phyloP scores from a whole-genome alignment of 805 yeast species.

The Metschnikowia anglica region DNA sequence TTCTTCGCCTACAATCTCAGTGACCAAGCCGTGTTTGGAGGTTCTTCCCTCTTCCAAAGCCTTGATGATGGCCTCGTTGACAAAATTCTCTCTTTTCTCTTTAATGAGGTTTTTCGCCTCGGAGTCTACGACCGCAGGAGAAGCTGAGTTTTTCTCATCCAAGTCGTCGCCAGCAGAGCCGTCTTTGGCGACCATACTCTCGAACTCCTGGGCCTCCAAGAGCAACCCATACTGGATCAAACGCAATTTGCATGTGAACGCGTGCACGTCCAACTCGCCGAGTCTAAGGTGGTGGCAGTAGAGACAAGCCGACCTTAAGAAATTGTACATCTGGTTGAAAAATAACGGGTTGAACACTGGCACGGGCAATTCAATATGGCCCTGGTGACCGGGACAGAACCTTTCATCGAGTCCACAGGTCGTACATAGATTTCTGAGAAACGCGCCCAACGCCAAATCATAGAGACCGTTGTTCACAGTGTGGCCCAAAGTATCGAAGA shows the following conservation, averaged over 20 bases:
- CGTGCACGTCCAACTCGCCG: slow-evolving; percentile 66
- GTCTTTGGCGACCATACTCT: slow-evolving; percentile 47
- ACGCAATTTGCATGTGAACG: slow-evolving; percentile 71
- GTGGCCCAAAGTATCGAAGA: slow-evolving; percentile 94
- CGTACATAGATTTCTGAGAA: slow-evolving; percentile 80
- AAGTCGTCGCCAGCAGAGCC: slow-evolving; percentile 19
- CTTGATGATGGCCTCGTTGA: slow-evolving; percentile 62
- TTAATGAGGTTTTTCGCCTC: slow-evolving; percentile 46
- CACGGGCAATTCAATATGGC: slow-evolving; percentile 94
- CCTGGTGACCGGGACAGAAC: slow-evolving; percentile 97
- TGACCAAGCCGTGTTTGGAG: slow-evolving; percentile 62
- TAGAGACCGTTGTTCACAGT: slow-evolving; percentile 92
- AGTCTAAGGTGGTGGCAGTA: slow-evolving; percentile 87
- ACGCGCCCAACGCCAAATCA: slow-evolving; percentile 95
- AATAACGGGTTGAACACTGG: slow-evolving; percentile 95
- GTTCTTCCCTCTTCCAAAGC: slow-evolving; percentile 79
- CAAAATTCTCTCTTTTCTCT: slow-evolving; percentile 65
- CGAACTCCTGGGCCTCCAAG: slow-evolving; percentile 73
- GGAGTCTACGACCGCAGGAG: slow-evolving; percentile 27
- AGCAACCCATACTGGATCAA: slow-evolving; percentile 87
- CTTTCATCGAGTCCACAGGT: slow-evolving; percentile 96
- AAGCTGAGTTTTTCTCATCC: slow-evolving; percentile 34
- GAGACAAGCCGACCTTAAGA: slow-evolving; percentile 80
- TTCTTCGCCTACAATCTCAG: slow-evolving; percentile 85
- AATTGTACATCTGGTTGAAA: slow-evolving; percentile 84